Evolutionary conservation across 768 basidiomycete genomes (phyloP), one percentile per base, ranked within the genome.

Genomic region (Terana coerulea): DNA sequence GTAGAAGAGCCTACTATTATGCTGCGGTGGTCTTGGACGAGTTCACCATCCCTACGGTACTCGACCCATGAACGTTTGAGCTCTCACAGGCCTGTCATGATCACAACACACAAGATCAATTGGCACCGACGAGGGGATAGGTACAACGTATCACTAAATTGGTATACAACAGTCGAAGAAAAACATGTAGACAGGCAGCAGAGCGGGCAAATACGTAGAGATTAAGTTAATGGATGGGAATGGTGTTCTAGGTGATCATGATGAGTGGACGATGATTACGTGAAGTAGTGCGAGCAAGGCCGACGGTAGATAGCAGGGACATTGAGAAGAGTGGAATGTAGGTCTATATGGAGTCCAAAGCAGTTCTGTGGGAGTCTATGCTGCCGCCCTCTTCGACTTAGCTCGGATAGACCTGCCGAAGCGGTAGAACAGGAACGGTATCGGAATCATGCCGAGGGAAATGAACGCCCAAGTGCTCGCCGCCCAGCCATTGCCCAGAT

Each of bases 381-480:
- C 53, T 8, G 45, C 52, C n/a, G 66, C 66, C 51, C 61, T 61
- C 52, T 68, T 72, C 48, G 71, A 72, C 61, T 64, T 67, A 46
- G 66, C 65, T 3, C 73, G 67, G 33, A 74, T 60, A 34, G 44
- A 52, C 22, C 68, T 66, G 9, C 73, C 72, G 56, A 72, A 73
- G 36, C 62, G 60, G 58, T 72, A 74, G 59, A 74, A 72, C n/a
- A 73, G 46, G 57, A 72, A 74, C 1, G 73, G 73, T 26, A 61
- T 63, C 26, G 61, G 59, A 9, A 50, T 29, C 61, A 72, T 68
- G 14, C 62, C 69, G 22, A 69, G 55, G 1, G 69, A 64, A 24
- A 72, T 62, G 56, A 71, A 71, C 17, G 60, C 71, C 53, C 70
- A 62, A 7, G 66, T 58, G 46, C 69, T 66, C 40, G 67, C 68